phyloP scores from a whole-genome alignment of 73 alveolate genomes.

The Diophrys sp. region DNA sequence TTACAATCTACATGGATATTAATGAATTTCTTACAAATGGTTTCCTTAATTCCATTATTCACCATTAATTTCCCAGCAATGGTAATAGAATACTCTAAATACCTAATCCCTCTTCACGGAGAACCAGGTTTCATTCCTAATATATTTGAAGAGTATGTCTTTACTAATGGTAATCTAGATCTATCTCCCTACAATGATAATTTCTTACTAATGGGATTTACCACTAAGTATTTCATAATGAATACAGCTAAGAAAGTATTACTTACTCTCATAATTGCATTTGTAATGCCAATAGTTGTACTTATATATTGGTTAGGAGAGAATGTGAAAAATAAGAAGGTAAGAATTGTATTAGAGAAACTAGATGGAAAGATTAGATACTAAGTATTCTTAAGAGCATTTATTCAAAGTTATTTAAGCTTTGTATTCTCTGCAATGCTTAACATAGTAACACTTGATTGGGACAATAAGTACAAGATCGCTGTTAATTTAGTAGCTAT shows the following conservation, averaged over 20 bases:
- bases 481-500: slow-evolving; percentile 4
- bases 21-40: slow-evolving; percentile 1
- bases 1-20: slow-evolving; percentile 17
- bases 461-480: neutral
- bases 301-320: neutral
- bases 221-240: neutral
- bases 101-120: slow-evolving; percentile 15
- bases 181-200: slow-evolving; percentile 11
- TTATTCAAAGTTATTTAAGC: slow-evolving; percentile 11
- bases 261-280: neutral
- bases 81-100: slow-evolving; percentile 6
- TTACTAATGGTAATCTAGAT: neutral
- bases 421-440: slow-evolving; percentile 2
- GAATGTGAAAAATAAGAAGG: too few species aligned
- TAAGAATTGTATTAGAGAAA: neutral
- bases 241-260: slow-evolving; percentile 19
- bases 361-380: slow-evolving; percentile 10
- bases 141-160: slow-evolving; percentile 7
- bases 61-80: slow-evolving; percentile 6
- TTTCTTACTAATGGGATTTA: slow-evolving; percentile 9
- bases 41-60: slow-evolving; percentile 17
- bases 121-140: slow-evolving; percentile 16
- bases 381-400: slow-evolving; percentile 6
- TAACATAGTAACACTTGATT: neutral
- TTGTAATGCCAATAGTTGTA: neutral